Percentiles rank a stretch among this genome's conserved stretches.
These are phyloP conservation scores for Candida parachauliodes DNA, from an alignment of 805 yeast species.

Conservation along the genomic window DNA sequence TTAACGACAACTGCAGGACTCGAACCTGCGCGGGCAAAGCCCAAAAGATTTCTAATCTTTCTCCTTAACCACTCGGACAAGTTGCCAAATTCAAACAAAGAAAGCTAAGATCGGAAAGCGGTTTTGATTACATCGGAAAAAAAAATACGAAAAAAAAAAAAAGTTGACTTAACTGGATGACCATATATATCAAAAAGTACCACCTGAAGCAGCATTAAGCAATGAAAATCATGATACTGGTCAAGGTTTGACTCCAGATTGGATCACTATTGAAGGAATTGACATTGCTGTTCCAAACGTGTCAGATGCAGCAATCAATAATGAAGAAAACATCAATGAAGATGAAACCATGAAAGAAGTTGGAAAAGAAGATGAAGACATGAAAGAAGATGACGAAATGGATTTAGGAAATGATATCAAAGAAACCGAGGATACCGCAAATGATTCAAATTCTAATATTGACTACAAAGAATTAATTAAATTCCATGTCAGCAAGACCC, in stretches of 20 bases:
- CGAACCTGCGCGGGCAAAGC: constrained; percentile 51
- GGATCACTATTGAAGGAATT: neutral
- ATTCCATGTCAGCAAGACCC: neutral
- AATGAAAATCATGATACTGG: neutral
- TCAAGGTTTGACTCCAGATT: neutral
- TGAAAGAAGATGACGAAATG: neutral
- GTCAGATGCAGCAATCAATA: no score
- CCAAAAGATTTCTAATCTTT: constrained; percentile 43
- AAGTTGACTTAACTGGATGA: neutral
- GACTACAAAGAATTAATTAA: neutral
- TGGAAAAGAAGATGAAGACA: neutral
- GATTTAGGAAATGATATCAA: neutral
- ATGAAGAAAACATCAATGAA: neutral
- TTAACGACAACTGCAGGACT: constrained; percentile 46
- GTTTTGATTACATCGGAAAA: no score
- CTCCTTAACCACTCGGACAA: constrained; percentile 42
- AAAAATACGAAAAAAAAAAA: neutral
- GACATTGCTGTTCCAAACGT: no score
- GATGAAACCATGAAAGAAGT: neutral
- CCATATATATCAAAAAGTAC: neutral
- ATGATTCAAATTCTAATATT: neutral
- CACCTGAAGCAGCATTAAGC: neutral
- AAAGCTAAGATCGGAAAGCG: neutral
- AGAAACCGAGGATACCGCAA: neutral
- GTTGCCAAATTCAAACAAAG: constrained; percentile 18